These are phyloP conservation scores for Fusarium anguioides DNA, from an alignment of 2,329 filamentous ascomycete genomes.

Conservation along the genomic window DNA sequence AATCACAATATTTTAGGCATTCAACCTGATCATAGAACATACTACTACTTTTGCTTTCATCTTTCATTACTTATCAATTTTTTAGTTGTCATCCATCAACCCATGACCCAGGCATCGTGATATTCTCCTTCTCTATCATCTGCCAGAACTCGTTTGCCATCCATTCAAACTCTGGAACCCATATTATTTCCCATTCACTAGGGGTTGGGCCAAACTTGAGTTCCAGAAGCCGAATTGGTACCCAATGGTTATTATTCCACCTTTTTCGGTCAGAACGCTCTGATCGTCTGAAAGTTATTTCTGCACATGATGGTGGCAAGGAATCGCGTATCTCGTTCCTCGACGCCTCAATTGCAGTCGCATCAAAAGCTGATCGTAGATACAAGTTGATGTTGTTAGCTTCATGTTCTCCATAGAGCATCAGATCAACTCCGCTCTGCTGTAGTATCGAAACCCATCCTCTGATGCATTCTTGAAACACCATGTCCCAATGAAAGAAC, in stretches of 20 bases:
- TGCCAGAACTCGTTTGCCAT: slow-evolving; percentile 46
- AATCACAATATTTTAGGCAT: too few species aligned
- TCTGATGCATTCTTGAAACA: slow-evolving; percentile 27
- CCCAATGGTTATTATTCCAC: slow-evolving; percentile 30
- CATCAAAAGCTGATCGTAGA: slow-evolving; percentile 32
- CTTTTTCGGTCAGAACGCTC: background rate
- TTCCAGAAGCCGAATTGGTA: slow-evolving; percentile 39
- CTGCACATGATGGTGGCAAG: background rate
- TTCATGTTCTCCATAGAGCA: slow-evolving; percentile 40
- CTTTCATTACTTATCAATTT: background rate
- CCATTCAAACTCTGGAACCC: slow-evolving; percentile 43
- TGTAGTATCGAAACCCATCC: slow-evolving; percentile 34
- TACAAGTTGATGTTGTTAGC: fast-evolving
- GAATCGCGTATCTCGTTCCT: slow-evolving; percentile 9
- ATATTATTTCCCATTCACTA: slow-evolving; percentile 39
- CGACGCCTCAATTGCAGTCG: slow-evolving; percentile 20
- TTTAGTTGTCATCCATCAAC: slow-evolving; percentile 33
- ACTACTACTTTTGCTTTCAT: background rate
- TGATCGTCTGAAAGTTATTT: background rate
- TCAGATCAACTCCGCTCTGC: slow-evolving; percentile 35
- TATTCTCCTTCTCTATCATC: slow-evolving; percentile 17
- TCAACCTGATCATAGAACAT: too few species aligned
- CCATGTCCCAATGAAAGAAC: slow-evolving; percentile 31
- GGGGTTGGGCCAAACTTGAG: slow-evolving; percentile 22
- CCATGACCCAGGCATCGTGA: slow-evolving; percentile 45